Evolutionary conservation across 257 asterid species (phyloP), one percentile per base, ranked within the genome.

Genomic region (Dorcoceras hygrometricum): DNA sequence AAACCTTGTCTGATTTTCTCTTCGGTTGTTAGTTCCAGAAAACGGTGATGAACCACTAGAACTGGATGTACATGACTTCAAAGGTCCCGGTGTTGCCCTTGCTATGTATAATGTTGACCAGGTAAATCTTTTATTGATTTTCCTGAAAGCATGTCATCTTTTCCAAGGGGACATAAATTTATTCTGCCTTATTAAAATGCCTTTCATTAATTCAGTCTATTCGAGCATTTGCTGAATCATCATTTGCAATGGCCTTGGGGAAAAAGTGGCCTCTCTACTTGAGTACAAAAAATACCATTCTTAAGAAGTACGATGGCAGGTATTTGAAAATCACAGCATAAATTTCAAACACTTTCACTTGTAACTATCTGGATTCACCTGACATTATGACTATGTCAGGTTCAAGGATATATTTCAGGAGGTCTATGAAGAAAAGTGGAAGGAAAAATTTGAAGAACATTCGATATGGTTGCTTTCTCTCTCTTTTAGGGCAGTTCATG

Each of bases 231-330:
- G 98, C 98, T 62, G 96, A 91, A 73, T 85, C 98, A 74, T 91
- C 98, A 57, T 87, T 91, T 96, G 84, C 94, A 34, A 76, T 91
- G 84, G 95, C 98, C 6, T 83, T 79, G 67, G 87, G 90, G 28
- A 91, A 91, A 81, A 85, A 81, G 59, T 89, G 91, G 98, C 96
- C 98, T 63, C 94, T 91, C 62, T 91, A 91, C 82, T 70, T 89
- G 84, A 91, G 96, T 73, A 89, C 98, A 58, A 91, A 91, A 73
- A 91, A 91, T 75, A 91, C 98, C 68, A 91, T 91, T 65, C 85
- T 91, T 23, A 91, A 91, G 87, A 89, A 85, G 84, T 89, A 91
- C 46, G 98, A 91, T 77, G 98, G 98, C 83, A 87, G 98, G 98
- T 91, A 75, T 63, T 34, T 29, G 58, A 68, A 43, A 70, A 59